phyloP scores from a whole-genome alignment of 148 eudicot species.

The Nepenthes mirabilis region DNA sequence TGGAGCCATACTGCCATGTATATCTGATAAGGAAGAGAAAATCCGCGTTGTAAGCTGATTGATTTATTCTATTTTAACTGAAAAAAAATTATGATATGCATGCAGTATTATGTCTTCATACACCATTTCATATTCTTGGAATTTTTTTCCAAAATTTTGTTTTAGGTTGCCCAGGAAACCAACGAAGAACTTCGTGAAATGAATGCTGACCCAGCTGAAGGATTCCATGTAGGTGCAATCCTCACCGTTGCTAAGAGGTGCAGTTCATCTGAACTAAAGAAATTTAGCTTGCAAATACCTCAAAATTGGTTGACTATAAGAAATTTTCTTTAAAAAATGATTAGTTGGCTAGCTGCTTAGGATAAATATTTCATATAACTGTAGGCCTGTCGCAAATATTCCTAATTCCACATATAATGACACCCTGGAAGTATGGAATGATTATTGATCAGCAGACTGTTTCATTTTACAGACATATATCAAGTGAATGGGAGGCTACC shows the following conservation, averaged over 20 bases:
- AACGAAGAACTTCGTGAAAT: slow-evolving; percentile 87
- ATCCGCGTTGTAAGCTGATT: slow-evolving; percentile 74
- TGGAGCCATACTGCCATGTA: slow-evolving; percentile 90
- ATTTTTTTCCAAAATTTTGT: not conserved
- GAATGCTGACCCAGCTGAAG: slow-evolving; percentile 68
- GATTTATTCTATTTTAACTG: not conserved
- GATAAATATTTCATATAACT: not conserved
- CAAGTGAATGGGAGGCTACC: slow-evolving; percentile 97
- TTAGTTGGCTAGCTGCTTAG: not conserved
- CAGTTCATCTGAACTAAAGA: slow-evolving; percentile 3
- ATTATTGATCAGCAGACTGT: slow-evolving; percentile 4
- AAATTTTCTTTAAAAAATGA: not conserved
- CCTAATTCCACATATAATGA: not conserved
- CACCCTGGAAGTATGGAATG: not conserved
- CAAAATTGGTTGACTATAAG: not conserved
- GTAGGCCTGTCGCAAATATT: too few relatives aligned
- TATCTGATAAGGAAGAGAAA: slow-evolving; percentile 94
- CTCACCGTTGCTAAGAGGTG: slow-evolving; percentile 85
- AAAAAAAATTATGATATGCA: not conserved
- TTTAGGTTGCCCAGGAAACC: slow-evolving; percentile 91
- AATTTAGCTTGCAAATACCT: not conserved
- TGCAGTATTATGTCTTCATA: not conserved
- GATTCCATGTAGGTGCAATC: slow-evolving; percentile 85
- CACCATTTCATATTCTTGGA: not conserved
- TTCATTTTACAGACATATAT: slow-evolving; percentile 56